Evolutionary conservation across 2,329 filamentous ascomycete genomes (phyloP).

Genomic region (Exophiala bonariae): DNA sequence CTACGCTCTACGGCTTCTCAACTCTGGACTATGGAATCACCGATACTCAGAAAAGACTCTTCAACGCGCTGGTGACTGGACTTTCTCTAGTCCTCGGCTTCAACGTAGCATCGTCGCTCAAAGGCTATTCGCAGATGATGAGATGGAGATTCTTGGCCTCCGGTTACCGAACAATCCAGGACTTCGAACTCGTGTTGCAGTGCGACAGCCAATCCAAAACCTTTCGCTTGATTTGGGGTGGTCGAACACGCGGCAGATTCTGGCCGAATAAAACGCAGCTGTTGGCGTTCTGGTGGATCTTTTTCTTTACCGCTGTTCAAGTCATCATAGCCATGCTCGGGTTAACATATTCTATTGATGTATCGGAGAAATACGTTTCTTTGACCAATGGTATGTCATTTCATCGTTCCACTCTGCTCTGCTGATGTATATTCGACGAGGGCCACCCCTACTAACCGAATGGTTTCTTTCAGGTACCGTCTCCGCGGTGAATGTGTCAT

Average conservation of each 20-base stretch:
- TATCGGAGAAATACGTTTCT: conserved; percentile 12
- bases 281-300: conserved; percentile 15
- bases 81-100: conserved; percentile 19
- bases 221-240: conserved; percentile 22
- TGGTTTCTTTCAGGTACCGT: conserved; percentile 11
- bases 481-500: conserved; percentile 17
- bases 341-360: conserved; percentile 25
- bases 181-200: conserved; percentile 20
- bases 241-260: conserved; percentile 11
- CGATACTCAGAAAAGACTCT: conserved; percentile 13
- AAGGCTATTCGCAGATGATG: conserved; percentile 21
- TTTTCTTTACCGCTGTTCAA: conserved; percentile 17
- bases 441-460: neutral
- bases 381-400: neutral
- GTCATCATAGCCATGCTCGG: conserved; percentile 23
- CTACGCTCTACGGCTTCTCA: conserved; percentile 16
- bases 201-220: conserved; percentile 19
- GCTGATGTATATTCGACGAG: neutral
- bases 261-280: conserved; percentile 19
- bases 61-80: conserved; percentile 19
- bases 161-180: conserved; percentile 15
- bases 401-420: neutral
- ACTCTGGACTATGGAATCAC: conserved; percentile 8
- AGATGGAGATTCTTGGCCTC: conserved; percentile 22
- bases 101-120: conserved; percentile 17